A percentile compares a stretch with the other conserved stretches of the same genome.
These are phyloP conservation scores for Camelina neglecta DNA, from an alignment of 345 rosid genomes.

Conservation along the genomic window DNA sequence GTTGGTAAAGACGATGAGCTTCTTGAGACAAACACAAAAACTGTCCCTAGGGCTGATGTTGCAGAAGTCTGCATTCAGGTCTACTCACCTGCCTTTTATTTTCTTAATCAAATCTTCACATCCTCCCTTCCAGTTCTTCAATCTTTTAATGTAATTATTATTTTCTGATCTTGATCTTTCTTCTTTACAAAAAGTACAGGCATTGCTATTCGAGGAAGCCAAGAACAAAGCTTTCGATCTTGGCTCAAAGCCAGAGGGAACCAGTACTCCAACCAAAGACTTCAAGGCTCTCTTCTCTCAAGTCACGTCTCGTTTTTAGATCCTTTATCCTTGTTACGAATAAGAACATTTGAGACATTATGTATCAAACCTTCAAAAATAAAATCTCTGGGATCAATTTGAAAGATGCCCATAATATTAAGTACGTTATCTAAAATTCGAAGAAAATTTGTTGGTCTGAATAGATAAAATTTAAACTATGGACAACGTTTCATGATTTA, in stretches of 20 bases:
- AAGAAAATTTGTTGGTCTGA: neutral
- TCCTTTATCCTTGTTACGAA: neutral
- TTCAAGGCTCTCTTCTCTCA: slow-evolving; percentile 74
- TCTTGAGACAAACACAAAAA: slow-evolving; percentile 70
- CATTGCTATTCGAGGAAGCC: slow-evolving; percentile 66
- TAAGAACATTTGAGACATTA: slow-evolving; percentile 5
- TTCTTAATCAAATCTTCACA: neutral
- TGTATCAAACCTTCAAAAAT: neutral
- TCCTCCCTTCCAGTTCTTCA: neutral
- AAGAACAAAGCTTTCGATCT: slow-evolving; percentile 82
- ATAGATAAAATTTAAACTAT: fast-evolving
- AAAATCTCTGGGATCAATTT: neutral
- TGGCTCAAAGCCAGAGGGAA: slow-evolving; percentile 78
- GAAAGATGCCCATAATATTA: neutral
- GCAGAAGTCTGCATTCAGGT: slow-evolving; percentile 91
- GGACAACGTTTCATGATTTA: slow-evolving; percentile 3
- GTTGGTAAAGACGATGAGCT: slow-evolving; percentile 88
- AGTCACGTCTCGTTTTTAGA: slow-evolving; percentile 58
- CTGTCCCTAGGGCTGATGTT: slow-evolving; percentile 71
- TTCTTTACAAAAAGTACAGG: slow-evolving; percentile 48
- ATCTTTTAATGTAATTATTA: too few relatives aligned
- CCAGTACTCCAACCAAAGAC: slow-evolving; percentile 69
- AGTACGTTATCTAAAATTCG: neutral
- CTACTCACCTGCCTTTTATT: neutral
- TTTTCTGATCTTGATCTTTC: neutral